These are phyloP conservation scores for Ceratocystis destructans DNA, from an alignment of 2,329 filamentous ascomycete genomes.

Conservation along the genomic window DNA sequence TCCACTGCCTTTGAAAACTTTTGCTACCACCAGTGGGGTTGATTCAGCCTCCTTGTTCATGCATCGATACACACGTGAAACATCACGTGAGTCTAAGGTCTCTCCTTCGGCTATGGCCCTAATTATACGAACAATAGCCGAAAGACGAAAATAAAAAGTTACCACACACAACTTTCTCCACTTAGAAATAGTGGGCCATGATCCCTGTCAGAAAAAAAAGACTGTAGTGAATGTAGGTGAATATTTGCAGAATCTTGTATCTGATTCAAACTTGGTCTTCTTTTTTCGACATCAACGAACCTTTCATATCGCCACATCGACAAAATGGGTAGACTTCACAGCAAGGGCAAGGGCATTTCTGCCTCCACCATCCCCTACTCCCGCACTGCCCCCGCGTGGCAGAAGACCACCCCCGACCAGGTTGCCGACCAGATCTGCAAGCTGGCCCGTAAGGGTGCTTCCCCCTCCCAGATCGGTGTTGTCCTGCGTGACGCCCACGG, in stretches of 20 bases:
- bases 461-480: slow-evolving; percentile 96
- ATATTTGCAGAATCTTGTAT: slow-evolving; percentile 19
- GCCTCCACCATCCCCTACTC: slow-evolving; percentile 94
- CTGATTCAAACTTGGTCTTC: slow-evolving; percentile 14
- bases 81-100: slow-evolving; percentile 10
- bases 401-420: slow-evolving; percentile 97
- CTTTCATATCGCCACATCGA: slow-evolving; percentile 29
- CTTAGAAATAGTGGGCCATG: neutral
- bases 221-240: neutral
- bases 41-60: slow-evolving; percentile 13
- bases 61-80: neutral
- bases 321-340: slow-evolving; percentile 96
- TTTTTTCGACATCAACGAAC: slow-evolving; percentile 18
- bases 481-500: slow-evolving; percentile 96
- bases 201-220: slow-evolving; percentile 8
- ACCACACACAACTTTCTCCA: slow-evolving; percentile 17
- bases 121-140: slow-evolving; percentile 34
- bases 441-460: slow-evolving; percentile 97
- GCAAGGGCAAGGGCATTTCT: slow-evolving; percentile 98
- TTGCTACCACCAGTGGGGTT: slow-evolving; percentile 14
- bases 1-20: slow-evolving; percentile 11
- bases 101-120: slow-evolving; percentile 26
- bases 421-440: slow-evolving; percentile 99
- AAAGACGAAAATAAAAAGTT: slow-evolving; percentile 18
- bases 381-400: slow-evolving; percentile 80